Percentiles rank a stretch among this genome's conserved stretches.
Evolutionary conservation across 305 asterid species (phyloP).

Genomic region (Fraxinus baroniana): DNA sequence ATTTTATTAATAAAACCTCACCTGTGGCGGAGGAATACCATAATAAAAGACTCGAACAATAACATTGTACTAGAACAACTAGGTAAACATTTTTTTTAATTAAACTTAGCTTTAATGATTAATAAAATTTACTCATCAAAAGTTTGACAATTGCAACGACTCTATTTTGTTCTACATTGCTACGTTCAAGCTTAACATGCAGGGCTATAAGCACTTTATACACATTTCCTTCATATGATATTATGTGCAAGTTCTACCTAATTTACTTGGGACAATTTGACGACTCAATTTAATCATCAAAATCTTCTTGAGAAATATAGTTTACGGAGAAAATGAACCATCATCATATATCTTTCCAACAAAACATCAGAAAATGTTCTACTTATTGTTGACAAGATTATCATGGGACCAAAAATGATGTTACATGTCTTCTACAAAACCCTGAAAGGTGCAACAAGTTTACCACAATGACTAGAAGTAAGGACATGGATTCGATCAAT

Average conservation of each 20-base stretch:
- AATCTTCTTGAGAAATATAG: neutral
- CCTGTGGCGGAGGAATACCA: no score
- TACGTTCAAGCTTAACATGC: neutral
- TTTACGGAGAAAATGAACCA: neutral
- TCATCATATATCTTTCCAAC: neutral
- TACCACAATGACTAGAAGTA: neutral
- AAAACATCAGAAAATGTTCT: neutral
- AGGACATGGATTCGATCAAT: neutral
- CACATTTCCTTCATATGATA: neutral
- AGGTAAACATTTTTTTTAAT: neutral
- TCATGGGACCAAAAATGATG: neutral
- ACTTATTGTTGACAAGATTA: neutral
- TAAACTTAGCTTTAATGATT: neutral
- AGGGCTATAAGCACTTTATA: neutral
- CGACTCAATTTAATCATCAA: neutral
- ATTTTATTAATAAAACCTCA: no score
- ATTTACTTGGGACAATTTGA: neutral
- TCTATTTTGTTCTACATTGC: neutral
- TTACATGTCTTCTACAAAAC: neutral
- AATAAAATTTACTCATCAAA: neutral
- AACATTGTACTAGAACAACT: no score
- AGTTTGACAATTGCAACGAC: neutral
- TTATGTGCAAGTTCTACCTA: neutral
- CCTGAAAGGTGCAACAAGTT: neutral
- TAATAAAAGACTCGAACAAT: no score